Conservation (phyloP, 345 rosid genomes). For the Linum tenue region DNA sequence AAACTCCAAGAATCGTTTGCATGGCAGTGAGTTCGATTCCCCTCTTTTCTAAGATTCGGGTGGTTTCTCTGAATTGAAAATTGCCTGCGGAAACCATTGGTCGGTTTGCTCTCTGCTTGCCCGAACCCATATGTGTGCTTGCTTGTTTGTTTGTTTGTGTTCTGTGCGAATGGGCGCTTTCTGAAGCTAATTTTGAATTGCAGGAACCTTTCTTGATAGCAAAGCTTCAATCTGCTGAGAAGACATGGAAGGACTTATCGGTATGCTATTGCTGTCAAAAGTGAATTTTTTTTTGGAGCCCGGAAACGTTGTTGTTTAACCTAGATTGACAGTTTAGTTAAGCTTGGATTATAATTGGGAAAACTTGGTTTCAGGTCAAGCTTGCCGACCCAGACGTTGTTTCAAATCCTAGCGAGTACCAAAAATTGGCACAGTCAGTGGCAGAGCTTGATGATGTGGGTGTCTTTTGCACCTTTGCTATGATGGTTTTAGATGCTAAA, state of each 20-base stretch:
- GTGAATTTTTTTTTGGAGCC: too few species aligned
- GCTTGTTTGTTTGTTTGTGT: background rate
- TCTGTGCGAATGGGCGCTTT: slow-evolving; percentile 2
- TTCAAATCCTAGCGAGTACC: slow-evolving; percentile 69
- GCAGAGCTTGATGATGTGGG: slow-evolving; percentile 86
- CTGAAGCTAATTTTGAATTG: background rate
- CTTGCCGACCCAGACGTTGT: slow-evolving; percentile 87
- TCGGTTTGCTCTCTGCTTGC: background rate
- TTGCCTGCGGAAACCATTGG: background rate
- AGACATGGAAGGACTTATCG: slow-evolving; percentile 90
- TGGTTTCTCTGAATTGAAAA: background rate
- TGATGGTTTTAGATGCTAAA: too few species aligned
- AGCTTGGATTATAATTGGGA: background rate
- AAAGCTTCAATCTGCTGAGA: slow-evolving; percentile 91
- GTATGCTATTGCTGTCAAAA: slow-evolving; percentile 26
- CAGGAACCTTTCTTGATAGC: slow-evolving; percentile 74
- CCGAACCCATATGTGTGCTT: background rate
- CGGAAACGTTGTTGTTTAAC: too few species aligned
- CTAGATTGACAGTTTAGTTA: too few species aligned
- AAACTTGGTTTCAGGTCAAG: slow-evolving; percentile 40
- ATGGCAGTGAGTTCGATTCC: slow-evolving; percentile 57
- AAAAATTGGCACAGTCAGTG: slow-evolving; percentile 78
- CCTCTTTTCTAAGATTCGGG: background rate
- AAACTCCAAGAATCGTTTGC: slow-evolving; percentile 54
- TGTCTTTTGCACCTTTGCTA: background rate